Percentiles rank a stretch among this genome's conserved stretches.
Evolutionary conservation across 2,329 filamentous ascomycete species (phyloP).

Genomic region (Capronia coronata): DNA sequence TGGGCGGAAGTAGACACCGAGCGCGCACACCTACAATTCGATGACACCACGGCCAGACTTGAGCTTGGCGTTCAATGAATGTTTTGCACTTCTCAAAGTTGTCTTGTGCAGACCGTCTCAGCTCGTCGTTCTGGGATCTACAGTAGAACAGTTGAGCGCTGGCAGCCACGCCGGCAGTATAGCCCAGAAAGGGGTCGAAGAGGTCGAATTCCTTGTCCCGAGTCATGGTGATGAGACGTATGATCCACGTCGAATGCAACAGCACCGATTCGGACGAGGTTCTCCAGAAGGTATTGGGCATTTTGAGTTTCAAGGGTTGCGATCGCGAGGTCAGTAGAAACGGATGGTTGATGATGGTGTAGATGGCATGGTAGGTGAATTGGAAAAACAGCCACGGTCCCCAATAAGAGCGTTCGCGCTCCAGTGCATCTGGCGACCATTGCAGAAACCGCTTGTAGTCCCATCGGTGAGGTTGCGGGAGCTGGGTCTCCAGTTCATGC

Average conservation of each 20-base stretch:
- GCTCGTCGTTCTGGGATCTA: constrained; percentile 30
- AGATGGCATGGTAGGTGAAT: constrained; percentile 49
- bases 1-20: background rate
- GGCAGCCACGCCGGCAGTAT: constrained; percentile 47
- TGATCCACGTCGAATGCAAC: constrained; percentile 50
- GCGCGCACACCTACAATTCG: background rate
- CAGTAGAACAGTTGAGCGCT: constrained; percentile 51
- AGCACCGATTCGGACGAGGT: constrained; percentile 47
- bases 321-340: constrained; percentile 50
- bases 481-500: constrained; percentile 44
- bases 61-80: constrained; percentile 1
- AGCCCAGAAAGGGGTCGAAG: constrained; percentile 48
- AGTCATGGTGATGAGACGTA: constrained; percentile 50
- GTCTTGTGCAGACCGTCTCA: background rate
- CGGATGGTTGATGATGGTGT: constrained; percentile 48
- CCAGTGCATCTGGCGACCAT: constrained; percentile 43
- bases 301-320: constrained; percentile 47
- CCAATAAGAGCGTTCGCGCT: constrained; percentile 45
- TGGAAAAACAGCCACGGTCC: constrained; percentile 49
- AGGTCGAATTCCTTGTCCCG: constrained; percentile 46
- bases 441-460: constrained; percentile 50
- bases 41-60: constrained; percentile 5
- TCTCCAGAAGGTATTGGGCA: constrained; percentile 51
- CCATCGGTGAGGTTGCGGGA: constrained; percentile 45
- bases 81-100: constrained; percentile 4